A percentile compares a stretch with the other conserved stretches of the same genome.
Conservation (phyloP, 345 rosid genomes). For the Ceriops zippeliana region DNA sequence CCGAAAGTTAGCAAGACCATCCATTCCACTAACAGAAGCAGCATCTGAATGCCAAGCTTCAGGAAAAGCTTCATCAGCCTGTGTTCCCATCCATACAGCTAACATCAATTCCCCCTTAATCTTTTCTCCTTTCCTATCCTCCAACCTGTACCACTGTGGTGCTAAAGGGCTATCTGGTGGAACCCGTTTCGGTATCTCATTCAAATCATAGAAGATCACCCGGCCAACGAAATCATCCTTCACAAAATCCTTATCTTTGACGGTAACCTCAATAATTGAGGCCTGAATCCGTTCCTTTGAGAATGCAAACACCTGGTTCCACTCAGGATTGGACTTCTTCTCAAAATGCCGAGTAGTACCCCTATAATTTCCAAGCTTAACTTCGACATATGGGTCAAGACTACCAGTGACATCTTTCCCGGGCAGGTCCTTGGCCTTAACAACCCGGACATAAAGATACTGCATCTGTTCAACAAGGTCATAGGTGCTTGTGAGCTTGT, state of each 20-base stretch:
- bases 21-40: conserved; percentile 62
- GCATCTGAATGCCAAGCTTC: conserved; percentile 99
- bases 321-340: conserved; percentile 76
- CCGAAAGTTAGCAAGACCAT: conserved; percentile 58
- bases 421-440: conserved; percentile 86
- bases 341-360: conserved; percentile 76
- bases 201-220: conserved; percentile 44
- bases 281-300: conserved; percentile 81
- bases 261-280: conserved; percentile 62
- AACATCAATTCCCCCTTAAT: conserved; percentile 86
- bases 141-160: conserved; percentile 88
- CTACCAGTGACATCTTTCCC: conserved; percentile 81
- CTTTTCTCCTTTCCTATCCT: conserved; percentile 64
- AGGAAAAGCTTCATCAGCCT: conserved; percentile 92
- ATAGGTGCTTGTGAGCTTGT: conserved; percentile 71
- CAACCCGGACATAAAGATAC: conserved; percentile 79
- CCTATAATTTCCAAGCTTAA: conserved; percentile 86
- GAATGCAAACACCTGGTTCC: conserved; percentile 94
- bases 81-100: conserved; percentile 97
- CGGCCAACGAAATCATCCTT: conserved; percentile 83
- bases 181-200: conserved; percentile 70
- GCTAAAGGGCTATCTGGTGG: conserved; percentile 97
- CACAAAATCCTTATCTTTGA: conserved; percentile 74
- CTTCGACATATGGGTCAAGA: conserved; percentile 93
- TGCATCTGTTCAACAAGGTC: conserved; percentile 95